These are phyloP conservation scores for Trichoderma oligosporum DNA, from an alignment of 2,329 filamentous ascomycete species.

Conservation along the genomic window DNA sequence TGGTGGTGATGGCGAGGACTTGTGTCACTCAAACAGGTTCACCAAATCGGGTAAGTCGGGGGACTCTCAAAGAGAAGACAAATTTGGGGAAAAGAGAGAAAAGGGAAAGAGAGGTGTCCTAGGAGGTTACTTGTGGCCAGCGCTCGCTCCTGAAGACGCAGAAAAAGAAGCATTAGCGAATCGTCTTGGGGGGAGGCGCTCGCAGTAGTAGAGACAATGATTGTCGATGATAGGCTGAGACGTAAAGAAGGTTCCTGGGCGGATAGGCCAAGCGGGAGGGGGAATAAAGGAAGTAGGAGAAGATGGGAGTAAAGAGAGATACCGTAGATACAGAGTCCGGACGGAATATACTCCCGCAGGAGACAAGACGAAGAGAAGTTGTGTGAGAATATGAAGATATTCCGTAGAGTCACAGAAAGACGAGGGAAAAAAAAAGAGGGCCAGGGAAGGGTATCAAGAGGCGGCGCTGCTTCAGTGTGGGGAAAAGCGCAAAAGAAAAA, in stretches of 20 bases:
- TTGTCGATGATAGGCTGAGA: neutral
- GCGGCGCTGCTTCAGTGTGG: conserved; percentile 15
- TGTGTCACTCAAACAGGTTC: conserved; percentile 22
- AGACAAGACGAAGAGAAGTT: conserved; percentile 5
- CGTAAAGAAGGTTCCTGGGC: conserved; percentile 3
- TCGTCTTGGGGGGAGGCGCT: conserved; percentile 16
- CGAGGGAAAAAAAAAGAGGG: conserved; percentile 20
- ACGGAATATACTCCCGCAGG: no score
- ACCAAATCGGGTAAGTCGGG: conserved; percentile 12
- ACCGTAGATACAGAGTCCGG: neutral
- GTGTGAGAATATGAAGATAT: neutral
- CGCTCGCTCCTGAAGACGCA: conserved; percentile 19
- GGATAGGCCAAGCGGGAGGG: conserved; percentile 17
- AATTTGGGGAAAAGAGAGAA: neutral
- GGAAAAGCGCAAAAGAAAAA: conserved; percentile 18
- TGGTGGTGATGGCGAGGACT: conserved; percentile 19
- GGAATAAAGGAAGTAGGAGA: neutral
- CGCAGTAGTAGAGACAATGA: conserved; percentile 15
- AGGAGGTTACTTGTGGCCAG: conserved; percentile 18
- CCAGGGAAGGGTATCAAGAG: conserved; percentile 4
- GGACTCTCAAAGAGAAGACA: conserved; percentile 6
- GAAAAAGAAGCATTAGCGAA: conserved; percentile 20
- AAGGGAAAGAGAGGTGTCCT: conserved; percentile 16
- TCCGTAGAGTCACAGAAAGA: conserved; percentile 2
- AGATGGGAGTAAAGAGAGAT: conserved; percentile 7